Base-by-base conservation (phyloP, 2,329 filamentous ascomycete genomes). In the Hymenoscyphus linearis region DNA sequence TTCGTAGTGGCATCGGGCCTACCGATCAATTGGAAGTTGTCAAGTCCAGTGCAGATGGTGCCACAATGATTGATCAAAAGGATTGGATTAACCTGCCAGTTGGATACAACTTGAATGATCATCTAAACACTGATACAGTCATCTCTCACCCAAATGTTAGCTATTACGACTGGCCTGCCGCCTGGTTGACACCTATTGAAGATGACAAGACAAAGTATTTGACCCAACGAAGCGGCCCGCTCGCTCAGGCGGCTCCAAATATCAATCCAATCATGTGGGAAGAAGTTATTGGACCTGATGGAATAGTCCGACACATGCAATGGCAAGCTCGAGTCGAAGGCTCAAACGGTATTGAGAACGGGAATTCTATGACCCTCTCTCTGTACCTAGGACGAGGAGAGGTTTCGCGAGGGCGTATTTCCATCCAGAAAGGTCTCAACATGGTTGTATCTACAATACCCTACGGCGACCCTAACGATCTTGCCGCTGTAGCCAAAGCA, bases 301-400 rank as follows among this genome's bases (percentile, higher is more conserved):
- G 84, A 47, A 80, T 85, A 60, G 79, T 80, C 13, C 80, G 85
- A 35, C 82, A 86, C 65, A 75, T 87, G 35, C 85, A 88, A 69
- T 88, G 83, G 78, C 87, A 85, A 14, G 80, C 83, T 54, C 80
- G 85, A 64, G 83, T 86, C 31, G 84, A 86, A 63, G 80, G 62
- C 12, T 65, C 63, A 5, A 54, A 62, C n/a, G 55, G 61, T 12
- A 52, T 64, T 3, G 55, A 53, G 10, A 65, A 65, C 50, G 63
- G 63, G 7, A 65, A 60, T 27, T 57, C 57, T 13, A 61, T 65
- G 67, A 71, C 65, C 16, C 78, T 85, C 67, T 81, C 78, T 62
- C 80, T 83, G 67, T 88, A 89, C 73, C 84, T 89, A 27, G 85
- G 84, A 34, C 82, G 85, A 57, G 85, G 86, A 52, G 76, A 82